Evolutionary conservation across 441 rosid species (phyloP).

Genomic region (Capsella rubella): DNA sequence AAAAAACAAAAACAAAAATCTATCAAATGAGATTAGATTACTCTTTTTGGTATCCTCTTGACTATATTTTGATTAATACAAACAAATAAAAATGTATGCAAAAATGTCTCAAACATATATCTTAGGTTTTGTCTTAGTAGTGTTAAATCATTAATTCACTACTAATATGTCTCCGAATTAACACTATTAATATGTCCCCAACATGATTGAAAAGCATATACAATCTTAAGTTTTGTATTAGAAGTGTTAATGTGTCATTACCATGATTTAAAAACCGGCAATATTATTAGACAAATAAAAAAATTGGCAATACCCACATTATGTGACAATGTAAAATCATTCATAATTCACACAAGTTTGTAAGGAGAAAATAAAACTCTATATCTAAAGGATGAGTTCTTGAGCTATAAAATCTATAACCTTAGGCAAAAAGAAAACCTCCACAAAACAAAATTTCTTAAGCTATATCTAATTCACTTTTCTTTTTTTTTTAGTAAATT

Average conservation of each 20-base stretch:
- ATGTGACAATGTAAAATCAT: conserved; percentile 5
- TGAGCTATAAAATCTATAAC: conserved; percentile 4
- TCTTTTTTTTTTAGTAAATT: background rate
- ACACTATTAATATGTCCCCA: background rate
- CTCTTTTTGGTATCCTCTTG: no score
- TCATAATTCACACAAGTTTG: conserved; percentile 20
- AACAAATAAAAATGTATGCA: background rate
- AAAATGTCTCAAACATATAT: no score
- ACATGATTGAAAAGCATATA: no score
- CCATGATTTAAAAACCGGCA: background rate
- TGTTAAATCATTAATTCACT: no score
- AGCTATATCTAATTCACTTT: conserved; percentile 31
- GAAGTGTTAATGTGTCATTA: background rate
- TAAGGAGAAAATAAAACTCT: background rate
- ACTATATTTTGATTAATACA: background rate
- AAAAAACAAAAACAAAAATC: no score
- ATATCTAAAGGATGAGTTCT: conserved; percentile 2
- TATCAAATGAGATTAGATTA: no score
- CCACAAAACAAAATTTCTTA: conserved; percentile 39
- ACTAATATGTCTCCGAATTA: background rate
- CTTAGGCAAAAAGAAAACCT: background rate
- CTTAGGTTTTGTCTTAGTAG: no score
- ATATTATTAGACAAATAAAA: background rate
- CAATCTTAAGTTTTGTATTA: background rate
- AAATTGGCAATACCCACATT: background rate